Evolutionary conservation across 1,284 basidiomycete genomes (phyloP), one percentile per base, ranked within the genome.

Genomic region (Singerocomus inundabilis): DNA sequence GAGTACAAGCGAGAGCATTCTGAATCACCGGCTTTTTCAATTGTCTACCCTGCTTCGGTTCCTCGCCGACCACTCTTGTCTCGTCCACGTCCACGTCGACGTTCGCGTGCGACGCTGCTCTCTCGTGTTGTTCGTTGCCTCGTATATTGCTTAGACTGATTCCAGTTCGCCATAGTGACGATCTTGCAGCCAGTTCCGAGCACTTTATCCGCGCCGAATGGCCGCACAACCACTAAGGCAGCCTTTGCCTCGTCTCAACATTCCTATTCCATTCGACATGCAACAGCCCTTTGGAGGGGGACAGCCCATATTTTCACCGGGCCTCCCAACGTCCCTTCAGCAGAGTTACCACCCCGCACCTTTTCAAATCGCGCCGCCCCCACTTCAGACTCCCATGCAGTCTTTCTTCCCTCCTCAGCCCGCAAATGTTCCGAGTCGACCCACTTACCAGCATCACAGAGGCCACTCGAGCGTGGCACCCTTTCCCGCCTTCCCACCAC

Each of bases 311-410:
- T 89, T 76, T 64, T 86, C 87, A 2, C 84, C 86, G 7, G 79
- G 76, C 45, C 70, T 86, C 35, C 84, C 81, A 18, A 81, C 84
- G 4, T 72, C 79, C 32, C 59, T 84, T 21, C 81, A 82, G 57
- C 77, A 78, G 32, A 70, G 75, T 39, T 83, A 80, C 67, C 81
- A 80, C 54, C 79, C 82, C 1, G 77, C 81, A 1, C 70, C 76
- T 0, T 80, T 79, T 56, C 75, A 74, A 25, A 66, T 78, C 54
- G 66, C 60, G 43, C 72, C 60, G 26, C 68, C 63, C 46, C 60
- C 76, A 37, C 65, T 88, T 42, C 85, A 85, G 63, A 88, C 85
- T 3, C 86, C 86, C 39, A 81, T 88, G 73, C 87, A 88, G 61
- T 62, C 77, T 21, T 78, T 76, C 57, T 88, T 88, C 59, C 71